Evolutionary conservation across 106 monocot species (phyloP).

Genomic region (Apostasia ramifera): DNA sequence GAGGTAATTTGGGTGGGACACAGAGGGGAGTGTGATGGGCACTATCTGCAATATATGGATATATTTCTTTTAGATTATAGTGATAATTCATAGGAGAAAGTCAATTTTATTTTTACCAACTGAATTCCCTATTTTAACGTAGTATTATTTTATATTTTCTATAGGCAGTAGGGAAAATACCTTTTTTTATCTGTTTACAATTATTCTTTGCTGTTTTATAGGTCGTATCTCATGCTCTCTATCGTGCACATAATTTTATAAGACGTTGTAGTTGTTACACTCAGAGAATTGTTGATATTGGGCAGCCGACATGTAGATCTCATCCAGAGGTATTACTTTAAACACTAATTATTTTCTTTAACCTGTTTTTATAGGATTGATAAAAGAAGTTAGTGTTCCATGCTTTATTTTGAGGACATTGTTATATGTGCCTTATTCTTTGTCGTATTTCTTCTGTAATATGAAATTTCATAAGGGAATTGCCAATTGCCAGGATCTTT

Average conservation of each 20-base stretch:
- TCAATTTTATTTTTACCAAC: too few relatives aligned
- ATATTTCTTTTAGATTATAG: too few relatives aligned
- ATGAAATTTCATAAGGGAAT: background rate
- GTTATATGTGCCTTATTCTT: slow-evolving; percentile 1
- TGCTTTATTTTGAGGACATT: background rate
- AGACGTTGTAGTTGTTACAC: slow-evolving; percentile 19
- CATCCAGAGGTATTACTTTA: slow-evolving; percentile 68
- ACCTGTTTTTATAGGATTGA: background rate
- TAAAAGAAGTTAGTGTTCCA: background rate
- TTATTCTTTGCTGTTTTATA: slow-evolving; percentile 6
- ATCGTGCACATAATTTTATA: slow-evolving; percentile 8
- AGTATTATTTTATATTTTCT: too few relatives aligned
- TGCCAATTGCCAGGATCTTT: background rate
- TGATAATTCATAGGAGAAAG: too few relatives aligned
- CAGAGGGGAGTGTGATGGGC: too few relatives aligned
- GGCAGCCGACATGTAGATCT: slow-evolving; percentile 68
- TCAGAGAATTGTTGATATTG: slow-evolving; percentile 49
- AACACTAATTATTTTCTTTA: background rate
- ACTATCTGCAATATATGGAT: too few relatives aligned
- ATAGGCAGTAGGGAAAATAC: too few relatives aligned
- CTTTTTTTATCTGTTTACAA: too few relatives aligned
- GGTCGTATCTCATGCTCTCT: slow-evolving; percentile 12
- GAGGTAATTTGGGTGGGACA: too few relatives aligned
- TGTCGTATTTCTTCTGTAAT: background rate
- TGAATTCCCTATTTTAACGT: too few relatives aligned